A percentile compares a stretch with the other conserved stretches of the same genome.
Evolutionary conservation across 2,329 filamentous ascomycete species (phyloP).

Genomic region (Exophiala sp.): DNA sequence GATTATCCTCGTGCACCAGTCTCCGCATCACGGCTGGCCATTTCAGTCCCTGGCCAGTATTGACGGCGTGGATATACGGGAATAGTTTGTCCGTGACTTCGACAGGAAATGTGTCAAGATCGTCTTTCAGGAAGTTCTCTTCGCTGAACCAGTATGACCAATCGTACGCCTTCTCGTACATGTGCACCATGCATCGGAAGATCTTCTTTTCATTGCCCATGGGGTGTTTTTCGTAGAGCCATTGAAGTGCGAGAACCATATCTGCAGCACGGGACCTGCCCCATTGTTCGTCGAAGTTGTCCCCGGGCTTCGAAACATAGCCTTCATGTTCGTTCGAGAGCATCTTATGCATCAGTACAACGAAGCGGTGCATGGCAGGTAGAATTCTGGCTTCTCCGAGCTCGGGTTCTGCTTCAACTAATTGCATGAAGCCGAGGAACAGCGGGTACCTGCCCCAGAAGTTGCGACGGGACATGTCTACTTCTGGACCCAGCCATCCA

Average conservation of each 20-base stretch:
- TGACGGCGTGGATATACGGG: constrained; percentile 47
- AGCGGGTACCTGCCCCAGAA: constrained; percentile 55
- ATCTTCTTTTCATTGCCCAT: constrained; percentile 35
- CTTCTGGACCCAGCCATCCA: constrained; percentile 59
- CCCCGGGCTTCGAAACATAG: constrained; percentile 44
- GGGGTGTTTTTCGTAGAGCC: constrained; percentile 47
- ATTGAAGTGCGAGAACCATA: constrained; percentile 47
- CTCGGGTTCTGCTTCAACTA: constrained; percentile 51
- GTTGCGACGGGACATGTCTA: constrained; percentile 40
- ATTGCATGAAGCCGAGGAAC: constrained; percentile 48
- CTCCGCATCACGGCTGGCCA: constrained; percentile 45
- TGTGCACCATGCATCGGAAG: constrained; percentile 43
- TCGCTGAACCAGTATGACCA: constrained; percentile 43
- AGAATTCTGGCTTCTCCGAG: constrained; percentile 46
- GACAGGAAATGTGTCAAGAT: constrained; percentile 33
- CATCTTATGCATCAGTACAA: constrained; percentile 53
- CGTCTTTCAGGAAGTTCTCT: constrained; percentile 36
- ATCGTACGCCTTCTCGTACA: constrained; percentile 39
- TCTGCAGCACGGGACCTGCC: constrained; percentile 41
- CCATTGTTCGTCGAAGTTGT: constrained; percentile 44
- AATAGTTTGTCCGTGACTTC: constrained; percentile 35
- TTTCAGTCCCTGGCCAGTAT: constrained; percentile 48
- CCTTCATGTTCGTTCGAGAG: constrained; percentile 52
- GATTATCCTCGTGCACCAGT: constrained; percentile 43
- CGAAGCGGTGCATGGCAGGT: constrained; percentile 49